Base-by-base conservation (phyloP, 257 asterid species). In the Nicotiana attenuata region DNA sequence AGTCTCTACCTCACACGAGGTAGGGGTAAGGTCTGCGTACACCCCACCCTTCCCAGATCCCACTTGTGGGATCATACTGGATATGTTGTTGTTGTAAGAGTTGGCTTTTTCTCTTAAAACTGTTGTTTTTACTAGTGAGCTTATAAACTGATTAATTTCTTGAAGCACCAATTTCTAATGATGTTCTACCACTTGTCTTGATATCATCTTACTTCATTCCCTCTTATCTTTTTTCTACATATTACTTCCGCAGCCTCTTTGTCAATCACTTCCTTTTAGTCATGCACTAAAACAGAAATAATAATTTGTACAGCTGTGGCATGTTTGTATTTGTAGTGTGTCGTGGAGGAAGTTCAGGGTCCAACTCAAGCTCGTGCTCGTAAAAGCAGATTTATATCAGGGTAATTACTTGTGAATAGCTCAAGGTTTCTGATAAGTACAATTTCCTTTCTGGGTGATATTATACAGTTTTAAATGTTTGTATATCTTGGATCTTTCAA, bases 321-420 rank as follows among this genome's bases (percentile, higher is more conserved):
- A 47, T 19, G 28, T 50, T 83, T 82, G 41, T 60, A 24, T 73
- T 81, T 88, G 81, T 86, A 96, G 99, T 94, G 98, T 88, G 92
- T 94, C 75, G 97, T 94, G 89, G 99, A 96, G 91, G 99, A 96
- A 92, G 95, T 96, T 83, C 99, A 96, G 87, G 98, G 98, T 88
- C 98, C 99, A 86, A 85, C 97, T 89, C 98, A 94, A 78, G 97
- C 97, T 68, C 98, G 99, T 60, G 86, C 95, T 45, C 97, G 99
- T 38, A 96, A 96, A 93, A 94, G 92, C 81, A 98, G 99, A 85
- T 96, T 96, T 77, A 96, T 94, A 87, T 92, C 99, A 38, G 99
- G 99, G 99, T 96, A 91, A 90, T 76, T 85, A 73, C 57, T 26
- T 64, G 59, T 28, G 82, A 45, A 79, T 53, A 38, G 61, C 41